Evolutionary conservation across 225 moss, liverwort and hornwort genomes (phyloP).

Genomic region (Antitrichia curtipendula): DNA sequence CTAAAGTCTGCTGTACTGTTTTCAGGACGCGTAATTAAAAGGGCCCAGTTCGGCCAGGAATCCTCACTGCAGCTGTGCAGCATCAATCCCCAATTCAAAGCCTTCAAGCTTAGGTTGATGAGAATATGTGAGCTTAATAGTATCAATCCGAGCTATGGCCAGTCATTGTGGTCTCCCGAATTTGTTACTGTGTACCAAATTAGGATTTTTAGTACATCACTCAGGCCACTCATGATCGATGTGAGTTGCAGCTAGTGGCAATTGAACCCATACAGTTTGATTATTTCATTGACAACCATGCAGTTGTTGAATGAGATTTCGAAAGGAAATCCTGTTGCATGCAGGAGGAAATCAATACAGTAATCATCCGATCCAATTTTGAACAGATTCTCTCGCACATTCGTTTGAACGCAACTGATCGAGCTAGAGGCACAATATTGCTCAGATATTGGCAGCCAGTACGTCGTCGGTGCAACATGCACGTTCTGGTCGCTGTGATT

Average conservation of each 20-base stretch:
- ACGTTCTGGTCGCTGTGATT: no score
- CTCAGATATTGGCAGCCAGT: neutral
- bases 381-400: neutral
- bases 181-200: neutral
- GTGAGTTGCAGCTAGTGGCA: neutral
- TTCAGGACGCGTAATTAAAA: no score
- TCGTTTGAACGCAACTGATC: neutral
- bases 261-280: neutral
- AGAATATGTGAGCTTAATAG: no score
- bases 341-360: neutral
- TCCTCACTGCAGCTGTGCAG: no score
- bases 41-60: neutral
- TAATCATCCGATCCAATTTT: neutral
- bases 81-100: no score
- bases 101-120: neutral
- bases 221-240: neutral
- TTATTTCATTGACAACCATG: neutral
- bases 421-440: no score
- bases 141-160: no score
- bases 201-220: neutral
- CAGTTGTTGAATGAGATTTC: neutral
- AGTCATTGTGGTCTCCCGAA: neutral
- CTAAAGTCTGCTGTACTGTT: neutral
- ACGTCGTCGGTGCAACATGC: neutral
- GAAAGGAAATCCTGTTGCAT: neutral